Percentiles rank a stretch among this genome's conserved stretches.
Conservation (phyloP, 2,329 filamentous ascomycete species). For the Beauveria sp. region DNA sequence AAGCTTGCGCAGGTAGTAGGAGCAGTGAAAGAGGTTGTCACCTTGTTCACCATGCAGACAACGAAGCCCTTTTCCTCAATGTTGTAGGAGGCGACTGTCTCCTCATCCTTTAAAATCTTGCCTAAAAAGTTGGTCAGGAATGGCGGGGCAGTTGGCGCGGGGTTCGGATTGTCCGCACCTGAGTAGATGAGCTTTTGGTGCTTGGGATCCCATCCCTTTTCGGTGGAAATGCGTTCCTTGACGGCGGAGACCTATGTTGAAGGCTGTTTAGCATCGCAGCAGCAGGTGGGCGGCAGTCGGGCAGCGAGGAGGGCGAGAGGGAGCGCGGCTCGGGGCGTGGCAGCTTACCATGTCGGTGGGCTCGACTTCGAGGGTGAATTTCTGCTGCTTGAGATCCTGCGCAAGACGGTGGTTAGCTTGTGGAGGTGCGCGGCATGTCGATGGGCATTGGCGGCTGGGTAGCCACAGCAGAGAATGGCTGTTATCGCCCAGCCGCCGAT, state of each 20-base stretch:
- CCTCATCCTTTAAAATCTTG: conserved; percentile 97
- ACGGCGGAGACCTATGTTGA: conserved; percentile 67
- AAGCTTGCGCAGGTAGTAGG: neutral
- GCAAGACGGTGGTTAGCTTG: neutral
- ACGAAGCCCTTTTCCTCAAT: conserved; percentile 99
- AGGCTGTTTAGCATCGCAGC: conserved; percentile 1
- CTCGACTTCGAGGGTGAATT: conserved; percentile 94
- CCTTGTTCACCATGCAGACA: conserved; percentile 97
- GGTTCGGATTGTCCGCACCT: conserved; percentile 47
- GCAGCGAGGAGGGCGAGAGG: conserved; percentile 5
- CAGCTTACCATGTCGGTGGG: conserved; percentile 77
- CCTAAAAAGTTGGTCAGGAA: conserved; percentile 43
- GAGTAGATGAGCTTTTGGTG: conserved; percentile 97
- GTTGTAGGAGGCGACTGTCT: conserved; percentile 92
- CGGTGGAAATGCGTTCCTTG: conserved; percentile 84
- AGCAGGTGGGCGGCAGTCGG: neutral
- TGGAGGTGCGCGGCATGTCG: neutral
- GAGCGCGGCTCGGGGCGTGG: conserved; percentile 20
- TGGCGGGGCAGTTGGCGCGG: neutral
- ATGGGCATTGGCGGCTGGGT: neutral
- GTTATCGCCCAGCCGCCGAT: neutral
- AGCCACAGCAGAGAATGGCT: neutral
- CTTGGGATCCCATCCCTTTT: conserved; percentile 91
- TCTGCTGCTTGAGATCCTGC: conserved; percentile 96
- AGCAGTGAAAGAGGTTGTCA: conserved; percentile 33